A percentile compares a stretch with the other conserved stretches of the same genome.
Conservation (phyloP, 345 rosid genomes). For the Acer campestre region DNA sequence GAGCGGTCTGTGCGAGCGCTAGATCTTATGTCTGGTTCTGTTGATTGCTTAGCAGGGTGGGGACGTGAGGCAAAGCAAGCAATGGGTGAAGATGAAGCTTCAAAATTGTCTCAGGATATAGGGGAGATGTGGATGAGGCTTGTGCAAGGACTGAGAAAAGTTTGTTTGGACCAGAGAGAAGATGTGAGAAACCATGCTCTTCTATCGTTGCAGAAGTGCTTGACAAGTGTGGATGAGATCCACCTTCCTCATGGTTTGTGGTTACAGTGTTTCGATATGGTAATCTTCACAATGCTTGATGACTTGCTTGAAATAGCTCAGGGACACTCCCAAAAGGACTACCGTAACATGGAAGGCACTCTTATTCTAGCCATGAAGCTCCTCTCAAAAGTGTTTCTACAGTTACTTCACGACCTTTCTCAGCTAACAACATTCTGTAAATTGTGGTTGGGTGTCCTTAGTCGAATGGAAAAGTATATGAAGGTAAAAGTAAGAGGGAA, state of each 20-base stretch:
- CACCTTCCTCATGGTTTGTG: constrained; percentile 69
- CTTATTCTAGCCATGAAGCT: constrained; percentile 78
- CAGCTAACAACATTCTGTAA: constrained; percentile 88
- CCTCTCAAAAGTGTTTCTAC: constrained; percentile 74
- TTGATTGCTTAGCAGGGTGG: constrained; percentile 79
- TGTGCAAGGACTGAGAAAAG: constrained; percentile 93
- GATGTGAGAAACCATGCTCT: constrained; percentile 94
- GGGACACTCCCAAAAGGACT: constrained; percentile 92
- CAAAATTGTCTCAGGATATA: constrained; percentile 70
- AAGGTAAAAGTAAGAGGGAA: constrained; percentile 87
- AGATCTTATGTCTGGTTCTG: constrained; percentile 90
- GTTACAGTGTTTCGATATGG: constrained; percentile 86
- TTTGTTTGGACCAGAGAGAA: constrained; percentile 98
- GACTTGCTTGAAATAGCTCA: constrained; percentile 93
- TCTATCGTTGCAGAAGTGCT: constrained; percentile 80
- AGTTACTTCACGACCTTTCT: constrained; percentile 67
- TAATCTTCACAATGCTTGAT: constrained; percentile 89
- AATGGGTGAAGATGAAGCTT: constrained; percentile 76
- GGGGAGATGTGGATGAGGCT: constrained; percentile 99
- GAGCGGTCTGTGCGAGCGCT: constrained; percentile 84
- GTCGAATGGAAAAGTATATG: constrained; percentile 91
- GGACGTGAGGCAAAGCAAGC: constrained; percentile 67
- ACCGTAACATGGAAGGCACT: constrained; percentile 92
- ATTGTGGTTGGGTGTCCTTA: constrained; percentile 88
- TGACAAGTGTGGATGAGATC: constrained; percentile 77